Evolutionary conservation across 2,329 filamentous ascomycete species (phyloP).

Genomic region (Penicillium sp.): DNA sequence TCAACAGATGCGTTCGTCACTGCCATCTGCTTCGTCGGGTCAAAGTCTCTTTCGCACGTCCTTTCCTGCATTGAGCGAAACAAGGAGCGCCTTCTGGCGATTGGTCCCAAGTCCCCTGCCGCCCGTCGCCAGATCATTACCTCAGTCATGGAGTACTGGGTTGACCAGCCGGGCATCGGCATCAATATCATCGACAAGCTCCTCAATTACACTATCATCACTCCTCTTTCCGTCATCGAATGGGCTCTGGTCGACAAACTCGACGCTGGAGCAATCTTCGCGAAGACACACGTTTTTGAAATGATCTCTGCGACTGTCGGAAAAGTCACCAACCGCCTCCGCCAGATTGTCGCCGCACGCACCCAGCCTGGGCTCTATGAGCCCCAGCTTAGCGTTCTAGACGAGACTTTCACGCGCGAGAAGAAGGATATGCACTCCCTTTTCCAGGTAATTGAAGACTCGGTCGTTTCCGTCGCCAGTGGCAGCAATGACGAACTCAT

Average conservation of each 20-base stretch:
- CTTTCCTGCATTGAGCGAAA: conserved; percentile 94
- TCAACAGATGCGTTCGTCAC: conserved; percentile 95
- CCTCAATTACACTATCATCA: conserved; percentile 94
- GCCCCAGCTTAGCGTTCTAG: conserved; percentile 62
- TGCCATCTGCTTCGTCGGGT: conserved; percentile 88
- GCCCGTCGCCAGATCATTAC: conserved; percentile 87
- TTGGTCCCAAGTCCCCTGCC: conserved; percentile 73
- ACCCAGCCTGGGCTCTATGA: conserved; percentile 61
- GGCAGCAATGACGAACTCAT: conserved; percentile 77
- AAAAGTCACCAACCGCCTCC: conserved; percentile 86
- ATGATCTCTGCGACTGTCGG: conserved; percentile 85
- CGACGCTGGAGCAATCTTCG: conserved; percentile 69
- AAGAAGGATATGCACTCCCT: conserved; percentile 75
- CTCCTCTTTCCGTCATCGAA: conserved; percentile 81
- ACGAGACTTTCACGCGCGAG: conserved; percentile 72
- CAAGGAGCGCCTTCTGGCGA: conserved; percentile 83
- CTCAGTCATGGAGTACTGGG: conserved; percentile 92
- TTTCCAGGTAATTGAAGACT: conserved; percentile 80
- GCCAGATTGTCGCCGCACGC: conserved; percentile 73
- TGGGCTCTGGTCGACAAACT: conserved; percentile 79
- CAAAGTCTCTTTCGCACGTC: conserved; percentile 94
- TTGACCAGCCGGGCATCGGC: conserved; percentile 86
- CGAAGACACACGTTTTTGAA: conserved; percentile 81
- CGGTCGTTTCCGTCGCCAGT: conserved; percentile 71
- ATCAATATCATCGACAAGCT: conserved; percentile 95